Conservation (phyloP, 306 rosid species). For the Pachyrhizus erosus region DNA sequence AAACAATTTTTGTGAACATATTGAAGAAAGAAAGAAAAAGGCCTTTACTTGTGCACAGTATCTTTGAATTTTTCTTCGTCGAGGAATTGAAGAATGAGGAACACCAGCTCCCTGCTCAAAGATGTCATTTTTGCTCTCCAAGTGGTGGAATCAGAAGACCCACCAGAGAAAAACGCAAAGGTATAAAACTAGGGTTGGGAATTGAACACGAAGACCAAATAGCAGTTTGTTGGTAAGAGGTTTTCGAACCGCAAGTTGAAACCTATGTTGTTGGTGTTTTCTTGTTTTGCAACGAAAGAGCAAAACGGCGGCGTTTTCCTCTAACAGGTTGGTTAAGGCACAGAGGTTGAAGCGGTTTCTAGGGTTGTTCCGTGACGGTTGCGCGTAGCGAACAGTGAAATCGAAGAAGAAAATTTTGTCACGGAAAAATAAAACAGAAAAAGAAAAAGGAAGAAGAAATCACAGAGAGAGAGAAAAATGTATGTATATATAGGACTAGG, state of each 20-base stretch:
- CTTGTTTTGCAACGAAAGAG: neutral
- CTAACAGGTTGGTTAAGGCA: neutral
- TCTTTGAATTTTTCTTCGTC: slow-evolving; percentile 72
- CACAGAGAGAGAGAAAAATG: slow-evolving; percentile 1
- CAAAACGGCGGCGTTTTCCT: neutral
- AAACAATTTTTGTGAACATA: neutral
- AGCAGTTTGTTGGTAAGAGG: neutral
- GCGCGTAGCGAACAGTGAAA: neutral
- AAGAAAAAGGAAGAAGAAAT: neutral
- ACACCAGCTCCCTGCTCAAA: slow-evolving; percentile 70
- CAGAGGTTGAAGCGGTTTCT: slow-evolving; percentile 47
- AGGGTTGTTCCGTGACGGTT: slow-evolving; percentile 51
- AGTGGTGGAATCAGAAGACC: slow-evolving; percentile 16
- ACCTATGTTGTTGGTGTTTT: neutral
- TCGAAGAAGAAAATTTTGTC: slow-evolving; percentile 37
- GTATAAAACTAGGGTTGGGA: slow-evolving; percentile 29
- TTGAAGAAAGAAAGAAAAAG: neutral
- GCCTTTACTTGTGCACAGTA: slow-evolving; percentile 68
- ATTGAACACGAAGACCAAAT: neutral
- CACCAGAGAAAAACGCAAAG: neutral
- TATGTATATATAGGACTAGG: slow-evolving; percentile 10
- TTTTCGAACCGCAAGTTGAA: slow-evolving; percentile 31
- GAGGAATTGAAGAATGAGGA: slow-evolving; percentile 81
- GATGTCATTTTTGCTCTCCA: slow-evolving; percentile 57
- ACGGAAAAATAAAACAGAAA: neutral